Evolutionary conservation across 352 stramenopile species (phyloP).

Genomic region (Phytophthora rubi): DNA sequence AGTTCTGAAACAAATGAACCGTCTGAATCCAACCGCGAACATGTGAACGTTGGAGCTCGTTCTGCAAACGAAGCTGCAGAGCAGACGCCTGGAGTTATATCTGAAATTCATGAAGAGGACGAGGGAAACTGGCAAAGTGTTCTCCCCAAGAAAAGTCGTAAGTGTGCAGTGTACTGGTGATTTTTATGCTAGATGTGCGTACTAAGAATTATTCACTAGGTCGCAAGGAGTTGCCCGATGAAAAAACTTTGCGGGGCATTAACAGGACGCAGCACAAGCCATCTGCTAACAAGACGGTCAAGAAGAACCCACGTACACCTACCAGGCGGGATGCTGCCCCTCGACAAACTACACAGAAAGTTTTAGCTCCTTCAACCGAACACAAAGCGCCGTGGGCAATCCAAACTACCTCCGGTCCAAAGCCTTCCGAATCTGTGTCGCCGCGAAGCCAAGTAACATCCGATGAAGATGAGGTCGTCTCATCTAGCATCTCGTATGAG

Average conservation of each 20-base stretch:
- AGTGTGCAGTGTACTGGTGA: slow-evolving; percentile 17
- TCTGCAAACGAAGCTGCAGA: background rate
- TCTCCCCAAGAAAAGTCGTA: slow-evolving; percentile 39
- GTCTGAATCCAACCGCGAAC: background rate
- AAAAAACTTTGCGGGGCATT: slow-evolving; percentile 2
- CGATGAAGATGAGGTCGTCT: slow-evolving; percentile 15
- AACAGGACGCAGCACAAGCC: slow-evolving; percentile 13
- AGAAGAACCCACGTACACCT: slow-evolving; percentile 11
- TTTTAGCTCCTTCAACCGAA: background rate
- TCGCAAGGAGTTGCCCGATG: slow-evolving; percentile 26
- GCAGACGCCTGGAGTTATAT: background rate
- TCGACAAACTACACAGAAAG: slow-evolving; percentile 8
- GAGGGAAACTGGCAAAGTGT: slow-evolving; percentile 33
- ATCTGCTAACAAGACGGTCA: background rate
- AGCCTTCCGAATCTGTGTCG: background rate
- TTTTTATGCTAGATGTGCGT: no score
- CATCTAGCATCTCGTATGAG: slow-evolving; percentile 47
- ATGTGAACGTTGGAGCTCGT: background rate
- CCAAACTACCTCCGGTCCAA: slow-evolving; percentile 7
- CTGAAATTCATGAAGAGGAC: slow-evolving; percentile 12
- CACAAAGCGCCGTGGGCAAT: slow-evolving; percentile 14
- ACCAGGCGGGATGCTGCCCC: background rate
- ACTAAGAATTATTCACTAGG: slow-evolving; percentile 25
- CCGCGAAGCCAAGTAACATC: slow-evolving; percentile 29
- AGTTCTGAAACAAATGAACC: background rate